A percentile compares a stretch with the other conserved stretches of the same genome.
Conservation (phyloP, 2,329 filamentous ascomycete genomes). For the Trichoderma sp. region DNA sequence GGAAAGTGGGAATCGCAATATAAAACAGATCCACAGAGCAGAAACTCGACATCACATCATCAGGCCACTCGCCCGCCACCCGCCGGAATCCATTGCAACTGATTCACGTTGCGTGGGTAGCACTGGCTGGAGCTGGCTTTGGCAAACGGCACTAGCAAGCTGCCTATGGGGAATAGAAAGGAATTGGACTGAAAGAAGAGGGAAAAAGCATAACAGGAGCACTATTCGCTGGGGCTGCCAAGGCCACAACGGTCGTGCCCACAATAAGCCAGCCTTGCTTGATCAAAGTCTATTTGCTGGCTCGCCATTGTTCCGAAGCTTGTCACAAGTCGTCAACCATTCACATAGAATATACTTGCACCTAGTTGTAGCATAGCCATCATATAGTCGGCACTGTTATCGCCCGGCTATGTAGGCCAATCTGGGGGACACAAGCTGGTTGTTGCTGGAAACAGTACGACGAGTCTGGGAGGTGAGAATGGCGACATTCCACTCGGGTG, state of each 20-base stretch:
- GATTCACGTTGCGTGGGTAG: slow-evolving; percentile 1
- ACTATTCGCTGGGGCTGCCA: background rate
- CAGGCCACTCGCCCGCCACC: slow-evolving; percentile 3
- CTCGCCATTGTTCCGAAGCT: slow-evolving; percentile 11
- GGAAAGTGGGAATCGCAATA: background rate
- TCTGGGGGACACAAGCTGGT: background rate
- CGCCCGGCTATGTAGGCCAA: background rate
- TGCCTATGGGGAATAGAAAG: background rate
- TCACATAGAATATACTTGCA: background rate
- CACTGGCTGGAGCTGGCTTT: background rate
- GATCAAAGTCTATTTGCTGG: slow-evolving; percentile 18
- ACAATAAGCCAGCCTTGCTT: slow-evolving; percentile 16
- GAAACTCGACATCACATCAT: slow-evolving; percentile 14
- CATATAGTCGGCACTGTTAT: background rate
- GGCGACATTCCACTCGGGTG: background rate
- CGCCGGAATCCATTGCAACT: background rate
- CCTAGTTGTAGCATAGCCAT: background rate
- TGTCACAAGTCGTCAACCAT: slow-evolving; percentile 1
- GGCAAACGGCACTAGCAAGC: background rate
- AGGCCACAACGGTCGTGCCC: background rate
- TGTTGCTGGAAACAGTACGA: background rate
- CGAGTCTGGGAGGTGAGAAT: background rate
- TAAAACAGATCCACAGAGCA: slow-evolving; percentile 1
- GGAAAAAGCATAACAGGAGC: background rate
- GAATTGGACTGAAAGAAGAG: background rate